Evolutionary conservation across 1,284 basidiomycete genomes (phyloP).

Genomic region (Earliella scabrosa): DNA sequence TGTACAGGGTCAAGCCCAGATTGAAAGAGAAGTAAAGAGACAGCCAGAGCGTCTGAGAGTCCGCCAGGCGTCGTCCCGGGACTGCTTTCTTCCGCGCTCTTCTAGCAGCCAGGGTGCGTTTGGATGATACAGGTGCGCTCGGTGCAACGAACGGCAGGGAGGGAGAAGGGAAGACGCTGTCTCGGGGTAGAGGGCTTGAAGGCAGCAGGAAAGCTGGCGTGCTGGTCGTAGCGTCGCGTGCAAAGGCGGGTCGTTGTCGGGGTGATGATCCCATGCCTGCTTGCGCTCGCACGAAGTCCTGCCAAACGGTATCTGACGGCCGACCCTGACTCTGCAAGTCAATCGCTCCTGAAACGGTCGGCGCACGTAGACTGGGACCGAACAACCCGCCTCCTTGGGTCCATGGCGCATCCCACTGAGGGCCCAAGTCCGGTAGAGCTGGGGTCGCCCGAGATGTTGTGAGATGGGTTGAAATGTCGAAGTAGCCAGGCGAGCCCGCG

Average conservation of each 20-base stretch:
- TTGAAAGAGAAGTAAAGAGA: conserved; percentile 88
- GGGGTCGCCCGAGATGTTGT: neutral
- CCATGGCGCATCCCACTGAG: conserved; percentile 1
- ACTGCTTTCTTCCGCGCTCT: conserved; percentile 1
- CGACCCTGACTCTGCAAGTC: neutral
- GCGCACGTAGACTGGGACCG: neutral
- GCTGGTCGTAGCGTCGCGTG: conserved; percentile 10
- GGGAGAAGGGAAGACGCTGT: conserved; percentile 20
- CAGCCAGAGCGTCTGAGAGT: conserved; percentile 64
- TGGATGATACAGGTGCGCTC: conserved; percentile 20
- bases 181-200: conserved; percentile 16
- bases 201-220: conserved; percentile 16
- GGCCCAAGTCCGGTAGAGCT: neutral
- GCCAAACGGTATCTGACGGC: neutral
- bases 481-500: conserved; percentile 9
- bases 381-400: conserved; percentile 6
- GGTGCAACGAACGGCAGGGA: conserved; percentile 28
- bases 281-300: conserved; percentile 9
- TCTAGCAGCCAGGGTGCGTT: neutral
- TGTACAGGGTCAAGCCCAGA: conserved; percentile 88
- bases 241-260: conserved; percentile 25
- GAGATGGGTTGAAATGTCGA: conserved; percentile 16
- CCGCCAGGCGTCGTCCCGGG: conserved; percentile 23
- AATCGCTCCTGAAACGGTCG: neutral
- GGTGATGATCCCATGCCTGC: conserved; percentile 22